These are phyloP conservation scores for Scedosporium dehoogii DNA, from an alignment of 2,329 filamentous ascomycete genomes.

Conservation along the genomic window DNA sequence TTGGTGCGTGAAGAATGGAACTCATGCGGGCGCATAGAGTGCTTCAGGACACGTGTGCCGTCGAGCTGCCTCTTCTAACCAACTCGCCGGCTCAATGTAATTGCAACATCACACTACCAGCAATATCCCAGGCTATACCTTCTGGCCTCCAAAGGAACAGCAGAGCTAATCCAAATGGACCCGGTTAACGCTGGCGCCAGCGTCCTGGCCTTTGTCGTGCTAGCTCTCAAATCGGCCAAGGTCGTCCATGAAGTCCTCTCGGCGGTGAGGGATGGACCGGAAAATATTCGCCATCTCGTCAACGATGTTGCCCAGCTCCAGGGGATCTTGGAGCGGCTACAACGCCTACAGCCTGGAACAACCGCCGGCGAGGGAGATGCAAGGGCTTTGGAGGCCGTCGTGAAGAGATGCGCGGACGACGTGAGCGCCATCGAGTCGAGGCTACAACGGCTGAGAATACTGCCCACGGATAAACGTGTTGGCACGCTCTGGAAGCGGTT, in stretches of 20 bases:
- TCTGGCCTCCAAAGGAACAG: too few species aligned
- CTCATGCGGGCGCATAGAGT: too few species aligned
- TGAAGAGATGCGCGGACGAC: conserved; percentile 4
- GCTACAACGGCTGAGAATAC: background rate
- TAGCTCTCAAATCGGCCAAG: conserved; percentile 9
- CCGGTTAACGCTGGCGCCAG: conserved; percentile 8
- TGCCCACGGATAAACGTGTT: background rate
- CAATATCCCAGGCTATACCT: too few species aligned
- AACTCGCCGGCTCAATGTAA: too few species aligned
- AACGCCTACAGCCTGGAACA: too few species aligned
- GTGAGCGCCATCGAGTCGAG: conserved; percentile 3
- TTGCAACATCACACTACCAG: too few species aligned
- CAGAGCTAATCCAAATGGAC: too few species aligned
- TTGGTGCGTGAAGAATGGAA: too few species aligned
- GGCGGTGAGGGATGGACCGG: conserved; percentile 9
- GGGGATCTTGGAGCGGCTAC: too few species aligned
- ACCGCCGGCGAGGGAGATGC: background rate
- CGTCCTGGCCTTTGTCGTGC: conserved; percentile 9
- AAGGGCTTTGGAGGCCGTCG: background rate
- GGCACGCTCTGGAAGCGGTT: background rate
- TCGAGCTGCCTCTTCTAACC: too few species aligned
- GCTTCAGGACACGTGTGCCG: too few species aligned
- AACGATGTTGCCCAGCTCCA: conserved; percentile 3
- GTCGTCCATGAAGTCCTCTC: conserved; percentile 7
- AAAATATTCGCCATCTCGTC: conserved; percentile 5